A percentile compares a stretch with the other conserved stretches of the same genome.
Evolutionary conservation across 140 eudicot species (phyloP).

Genomic region (Oenanthe javanica): DNA sequence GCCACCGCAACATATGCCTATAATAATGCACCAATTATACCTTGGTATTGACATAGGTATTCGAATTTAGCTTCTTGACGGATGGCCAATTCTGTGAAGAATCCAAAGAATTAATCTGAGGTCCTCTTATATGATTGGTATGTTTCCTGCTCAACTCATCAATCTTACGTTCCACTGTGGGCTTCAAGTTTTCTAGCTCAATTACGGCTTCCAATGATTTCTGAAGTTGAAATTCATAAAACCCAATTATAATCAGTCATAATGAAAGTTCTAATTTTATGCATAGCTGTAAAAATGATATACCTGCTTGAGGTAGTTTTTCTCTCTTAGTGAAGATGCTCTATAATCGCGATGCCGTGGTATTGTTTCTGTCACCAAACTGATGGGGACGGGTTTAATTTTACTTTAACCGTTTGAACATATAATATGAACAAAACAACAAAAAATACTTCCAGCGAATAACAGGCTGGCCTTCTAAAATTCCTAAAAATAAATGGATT

Average conservation of each 20-base stretch:
- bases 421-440: not conserved
- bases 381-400: slow-evolving; percentile 24
- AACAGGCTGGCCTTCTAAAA: not conserved
- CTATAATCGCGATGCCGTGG: slow-evolving; percentile 83
- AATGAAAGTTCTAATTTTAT: slow-evolving; percentile 4
- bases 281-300: not conserved
- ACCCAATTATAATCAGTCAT: slow-evolving; percentile 7
- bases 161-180: slow-evolving; percentile 54
- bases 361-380: slow-evolving; percentile 94
- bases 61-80: slow-evolving; percentile 22
- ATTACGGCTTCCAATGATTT: slow-evolving; percentile 51
- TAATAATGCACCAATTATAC: slow-evolving; percentile 22
- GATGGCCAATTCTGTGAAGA: slow-evolving; percentile 37
- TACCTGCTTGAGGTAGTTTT: slow-evolving; percentile 56
- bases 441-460: not conserved
- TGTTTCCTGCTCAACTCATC: slow-evolving; percentile 49
- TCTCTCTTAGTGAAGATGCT: slow-evolving; percentile 46
- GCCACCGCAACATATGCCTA: slow-evolving; percentile 3
- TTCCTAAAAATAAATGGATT: not conserved
- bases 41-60: slow-evolving; percentile 34
- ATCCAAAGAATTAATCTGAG: slow-evolving; percentile 27
- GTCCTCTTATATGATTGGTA: slow-evolving; percentile 42
- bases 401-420: slow-evolving; percentile 9
- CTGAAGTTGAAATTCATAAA: slow-evolving; percentile 27
- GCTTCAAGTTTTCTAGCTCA: slow-evolving; percentile 78